Evolutionary conservation across 306 rosid genomes (phyloP).

Genomic region (apple (Malus domestica)): ASM211411v1 NC_041796.1:7328001-7328500

Average conservation of each 20-base stretch:
- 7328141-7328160: background rate
- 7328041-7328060: background rate
- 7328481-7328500: conserved; percentile 10
- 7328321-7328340: conserved; percentile 15
- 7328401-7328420: conserved; percentile 30
- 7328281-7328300: background rate
- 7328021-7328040: background rate
- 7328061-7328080: background rate
- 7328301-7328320: background rate
- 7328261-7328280: background rate
- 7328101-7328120: background rate
- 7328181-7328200: background rate
- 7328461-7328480: conserved; percentile 15
- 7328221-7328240: background rate
- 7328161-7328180: background rate
- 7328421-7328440: conserved; percentile 50
- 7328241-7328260: background rate
- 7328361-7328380: conserved; percentile 41
- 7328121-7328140: background rate
- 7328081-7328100: background rate
- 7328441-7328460: conserved; percentile 28
- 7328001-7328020: background rate
- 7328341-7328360: conserved; percentile 21
- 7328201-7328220: no score
- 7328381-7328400: conserved; percentile 33